Evolutionary conservation across 2,329 filamentous ascomycete genomes (phyloP), one percentile per base, ranked within the genome.

Genomic region (Stagonosporopsis tanaceti): DNA sequence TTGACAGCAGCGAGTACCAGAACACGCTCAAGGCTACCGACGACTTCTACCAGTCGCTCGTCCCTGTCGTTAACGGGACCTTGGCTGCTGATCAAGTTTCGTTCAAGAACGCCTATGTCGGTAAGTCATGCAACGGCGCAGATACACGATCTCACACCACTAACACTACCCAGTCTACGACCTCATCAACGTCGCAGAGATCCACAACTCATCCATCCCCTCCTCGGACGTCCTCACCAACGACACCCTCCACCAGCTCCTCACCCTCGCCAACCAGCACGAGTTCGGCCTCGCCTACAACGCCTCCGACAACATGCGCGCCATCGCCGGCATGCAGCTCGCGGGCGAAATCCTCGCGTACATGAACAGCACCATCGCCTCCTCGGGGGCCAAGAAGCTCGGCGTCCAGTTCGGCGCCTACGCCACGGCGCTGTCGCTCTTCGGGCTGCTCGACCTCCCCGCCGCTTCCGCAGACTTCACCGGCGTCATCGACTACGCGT

Each of bases 281-380:
- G 90, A 97, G 76, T 96, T 85, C 81, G 89, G 88, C 69, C 86
- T 95, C 14, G 91, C 91, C 50, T 96, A 89, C 85, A 94, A 96
- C 79, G 77, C 80, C 62, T 79, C 84, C 41, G 78, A 78, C 73
- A 41, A 76, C 61, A 75, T 76, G 53, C 79, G 81, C 47, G 78
- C 80, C 53, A 73, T 83, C 45, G 71, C 76, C 5, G 81, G 80
- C 57, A 80, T 79, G 75, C 76, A 78, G n/a, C 77, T 83, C 46
- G 80, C 79, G 0, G 81, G 75, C 40, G 76, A 81, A 50, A 72
- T 82, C 50, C 71, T 82, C 11, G 56, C 70, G 1, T 78, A 77
- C 69, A 69, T 83, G 50, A 80, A 81, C 69, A 64, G 53, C 60
- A 81, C 78, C 53, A 76, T 83, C 64, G 57, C 63, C 2, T 60